A percentile compares a stretch with the other conserved stretches of the same genome.
phyloP scores from a whole-genome alignment of 768 basidiomycete species.

The Pleurotus tuoliensis region DNA sequence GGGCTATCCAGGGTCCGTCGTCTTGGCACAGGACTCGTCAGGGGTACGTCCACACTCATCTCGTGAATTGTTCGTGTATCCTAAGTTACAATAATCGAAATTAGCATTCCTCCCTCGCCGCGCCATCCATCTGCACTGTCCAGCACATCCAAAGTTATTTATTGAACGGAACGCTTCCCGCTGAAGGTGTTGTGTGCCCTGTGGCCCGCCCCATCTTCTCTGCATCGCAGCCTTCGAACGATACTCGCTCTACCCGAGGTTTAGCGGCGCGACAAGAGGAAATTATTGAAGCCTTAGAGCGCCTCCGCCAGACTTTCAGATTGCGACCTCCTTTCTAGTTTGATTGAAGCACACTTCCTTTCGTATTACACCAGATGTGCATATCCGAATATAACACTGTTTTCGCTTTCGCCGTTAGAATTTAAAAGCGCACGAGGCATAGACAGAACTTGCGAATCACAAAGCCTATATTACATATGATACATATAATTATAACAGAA shows the following conservation, averaged over 20 bases:
- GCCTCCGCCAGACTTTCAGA: neutral
- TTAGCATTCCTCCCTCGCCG: conserved; percentile 17
- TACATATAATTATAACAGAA: too few species aligned
- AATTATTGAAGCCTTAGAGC: neutral
- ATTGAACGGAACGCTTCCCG: conserved; percentile 33
- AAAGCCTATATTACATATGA: too few species aligned
- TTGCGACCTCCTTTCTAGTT: neutral
- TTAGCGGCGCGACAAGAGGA: neutral
- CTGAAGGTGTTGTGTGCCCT: conserved; percentile 35
- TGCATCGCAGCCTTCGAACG: conserved; percentile 15
- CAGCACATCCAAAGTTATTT: conserved; percentile 36
- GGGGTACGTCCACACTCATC: conserved; percentile 24
- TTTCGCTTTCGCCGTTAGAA: too few species aligned
- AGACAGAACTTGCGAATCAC: too few species aligned
- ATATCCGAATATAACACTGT: too few species aligned
- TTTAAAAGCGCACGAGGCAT: too few species aligned
- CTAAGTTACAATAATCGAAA: neutral
- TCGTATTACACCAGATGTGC: too few species aligned
- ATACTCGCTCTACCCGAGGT: too few species aligned
- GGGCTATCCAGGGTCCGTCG: conserved; percentile 33
- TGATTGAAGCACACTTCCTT: too few species aligned
- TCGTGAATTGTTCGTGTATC: neutral
- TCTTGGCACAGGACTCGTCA: conserved; percentile 37
- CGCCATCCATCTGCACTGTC: conserved; percentile 19
- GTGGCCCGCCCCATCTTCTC: conserved; percentile 14